phyloP scores from a whole-genome alignment of 352 stramenopile species.

The Phytophthora agathidicida region DNA sequence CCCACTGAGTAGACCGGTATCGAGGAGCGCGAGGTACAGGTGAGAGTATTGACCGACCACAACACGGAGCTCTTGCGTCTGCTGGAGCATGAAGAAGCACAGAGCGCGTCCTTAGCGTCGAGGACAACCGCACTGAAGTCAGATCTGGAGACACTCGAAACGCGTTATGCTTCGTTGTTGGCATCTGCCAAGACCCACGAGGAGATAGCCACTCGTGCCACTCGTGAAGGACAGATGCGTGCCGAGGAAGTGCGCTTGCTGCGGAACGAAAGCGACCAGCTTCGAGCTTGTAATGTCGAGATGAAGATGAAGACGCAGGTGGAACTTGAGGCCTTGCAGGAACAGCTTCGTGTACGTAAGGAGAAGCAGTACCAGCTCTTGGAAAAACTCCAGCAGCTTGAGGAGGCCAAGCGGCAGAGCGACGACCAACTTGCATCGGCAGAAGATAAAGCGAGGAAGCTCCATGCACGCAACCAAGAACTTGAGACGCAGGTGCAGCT shows the following conservation, averaged over 20 bases:
- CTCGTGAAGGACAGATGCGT: constrained; percentile 91
- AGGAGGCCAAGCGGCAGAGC: constrained; percentile 92
- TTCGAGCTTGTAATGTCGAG: constrained; percentile 93
- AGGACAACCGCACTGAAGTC: constrained; percentile 62
- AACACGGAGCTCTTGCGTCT: constrained; percentile 95
- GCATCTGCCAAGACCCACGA: constrained; percentile 94
- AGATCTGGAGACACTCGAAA: constrained; percentile 88
- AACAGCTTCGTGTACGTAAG: constrained; percentile 96
- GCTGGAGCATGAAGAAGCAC: constrained; percentile 94
- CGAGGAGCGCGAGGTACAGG: constrained; percentile 92
- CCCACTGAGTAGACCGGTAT: constrained; percentile 50
- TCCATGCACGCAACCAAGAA: constrained; percentile 91
- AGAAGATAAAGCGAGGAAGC: constrained; percentile 91
- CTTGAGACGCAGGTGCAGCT: constrained; percentile 95
- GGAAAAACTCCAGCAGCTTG: constrained; percentile 95
- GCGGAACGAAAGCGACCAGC: constrained; percentile 88
- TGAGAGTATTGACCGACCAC: constrained; percentile 95
- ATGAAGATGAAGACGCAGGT: constrained; percentile 95
- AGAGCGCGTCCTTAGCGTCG: constrained; percentile 66
- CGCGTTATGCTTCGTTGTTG: constrained; percentile 90
- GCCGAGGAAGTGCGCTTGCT: constrained; percentile 95
- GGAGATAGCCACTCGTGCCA: constrained; percentile 89
- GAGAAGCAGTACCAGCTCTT: constrained; percentile 98
- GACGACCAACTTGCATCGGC: constrained; percentile 91
- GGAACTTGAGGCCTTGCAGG: constrained; percentile 95